phyloP scores from a whole-genome alignment of 2,329 filamentous ascomycete genomes.

The Helotiales sp. region DNA sequence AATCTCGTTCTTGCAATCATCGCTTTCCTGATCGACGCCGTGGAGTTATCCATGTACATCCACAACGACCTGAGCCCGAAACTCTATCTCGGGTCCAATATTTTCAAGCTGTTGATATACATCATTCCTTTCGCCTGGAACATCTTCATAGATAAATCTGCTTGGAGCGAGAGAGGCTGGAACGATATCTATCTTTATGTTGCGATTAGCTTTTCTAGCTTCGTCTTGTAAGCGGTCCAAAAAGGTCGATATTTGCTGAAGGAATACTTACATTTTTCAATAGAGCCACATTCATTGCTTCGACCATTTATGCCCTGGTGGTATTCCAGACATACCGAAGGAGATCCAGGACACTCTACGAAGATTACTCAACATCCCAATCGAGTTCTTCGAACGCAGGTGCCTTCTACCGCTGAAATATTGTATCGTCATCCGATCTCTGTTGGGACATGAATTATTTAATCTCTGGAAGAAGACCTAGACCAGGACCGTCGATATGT shows the following conservation, averaged over 20 bases:
- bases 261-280: not conserved
- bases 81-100: not conserved
- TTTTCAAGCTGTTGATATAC: not conserved
- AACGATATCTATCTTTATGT: not conserved
- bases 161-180: not conserved
- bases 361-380: not conserved
- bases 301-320: not conserved
- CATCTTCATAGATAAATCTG: not conserved
- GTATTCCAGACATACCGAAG: not conserved
- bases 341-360: not conserved
- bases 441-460: too few relatives aligned
- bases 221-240: not conserved
- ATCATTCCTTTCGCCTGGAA: constrained; percentile 1
- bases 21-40: not conserved
- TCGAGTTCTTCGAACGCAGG: not conserved
- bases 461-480: too few relatives aligned
- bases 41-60: constrained; percentile 6
- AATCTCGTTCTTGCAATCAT: not conserved
- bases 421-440: too few relatives aligned
- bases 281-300: not conserved
- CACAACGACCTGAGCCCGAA: constrained; percentile 2
- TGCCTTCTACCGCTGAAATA: not conserved
- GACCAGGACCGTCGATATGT: too few relatives aligned
- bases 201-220: not conserved
- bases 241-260: not conserved